Evolutionary conservation across 805 yeast genomes (phyloP).

Genomic region (Wickerhamomyces kurtzmanii): DNA sequence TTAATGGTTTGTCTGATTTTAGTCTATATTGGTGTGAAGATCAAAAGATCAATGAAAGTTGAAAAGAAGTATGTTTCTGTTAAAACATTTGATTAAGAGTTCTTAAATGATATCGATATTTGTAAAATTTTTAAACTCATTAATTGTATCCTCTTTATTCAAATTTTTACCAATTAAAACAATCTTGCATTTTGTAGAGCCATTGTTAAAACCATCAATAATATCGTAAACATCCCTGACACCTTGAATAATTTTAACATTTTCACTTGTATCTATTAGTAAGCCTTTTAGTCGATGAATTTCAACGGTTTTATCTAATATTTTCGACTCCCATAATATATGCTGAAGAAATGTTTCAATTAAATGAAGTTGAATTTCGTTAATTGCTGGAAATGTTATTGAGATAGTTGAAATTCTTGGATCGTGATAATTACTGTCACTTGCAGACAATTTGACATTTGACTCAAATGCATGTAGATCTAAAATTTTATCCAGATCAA

Average conservation of each 20-base stretch:
- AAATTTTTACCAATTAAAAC: slow-evolving; percentile 72
- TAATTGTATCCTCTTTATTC: slow-evolving; percentile 21
- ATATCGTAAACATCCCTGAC: slow-evolving; percentile 90
- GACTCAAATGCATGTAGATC: slow-evolving; percentile 74
- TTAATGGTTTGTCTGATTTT: slow-evolving; percentile 9
- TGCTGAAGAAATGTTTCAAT: slow-evolving; percentile 60
- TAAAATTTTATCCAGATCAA: slow-evolving; percentile 54
- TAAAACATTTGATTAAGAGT: background rate
- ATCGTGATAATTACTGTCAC: slow-evolving; percentile 30
- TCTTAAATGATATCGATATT: slow-evolving; percentile 3
- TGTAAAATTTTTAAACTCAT: slow-evolving; percentile 19
- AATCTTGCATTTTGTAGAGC: slow-evolving; percentile 38
- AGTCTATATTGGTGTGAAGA: slow-evolving; percentile 9
- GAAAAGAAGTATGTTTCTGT: background rate
- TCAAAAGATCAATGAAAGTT: background rate
- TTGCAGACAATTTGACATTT: slow-evolving; percentile 14
- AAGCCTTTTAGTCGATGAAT: slow-evolving; percentile 81
- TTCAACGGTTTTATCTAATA: slow-evolving; percentile 39
- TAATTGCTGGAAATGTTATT: slow-evolving; percentile 29
- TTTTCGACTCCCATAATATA: slow-evolving; percentile 63
- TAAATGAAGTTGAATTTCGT: slow-evolving; percentile 24
- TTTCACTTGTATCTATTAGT: slow-evolving; percentile 25
- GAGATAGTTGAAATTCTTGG: slow-evolving; percentile 45
- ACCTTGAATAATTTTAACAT: slow-evolving; percentile 70
- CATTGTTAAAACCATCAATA: slow-evolving; percentile 33